Evolutionary conservation across 2,329 filamentous ascomycete species (phyloP).

Genomic region (Ilyonectria destructans): DNA sequence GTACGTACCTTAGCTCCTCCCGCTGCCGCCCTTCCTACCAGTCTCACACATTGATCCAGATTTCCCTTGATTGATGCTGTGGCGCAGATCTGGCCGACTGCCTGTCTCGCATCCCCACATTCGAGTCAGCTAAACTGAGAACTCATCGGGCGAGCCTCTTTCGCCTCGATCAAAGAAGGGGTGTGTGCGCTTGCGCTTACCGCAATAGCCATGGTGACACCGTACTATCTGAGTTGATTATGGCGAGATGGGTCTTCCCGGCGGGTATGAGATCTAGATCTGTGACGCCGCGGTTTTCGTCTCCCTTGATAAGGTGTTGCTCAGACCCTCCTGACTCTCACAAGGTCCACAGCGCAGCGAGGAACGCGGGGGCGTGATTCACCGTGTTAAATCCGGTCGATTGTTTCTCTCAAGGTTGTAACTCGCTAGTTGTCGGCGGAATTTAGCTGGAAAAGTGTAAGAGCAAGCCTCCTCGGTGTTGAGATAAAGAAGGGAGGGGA

Average conservation of each 20-base stretch:
- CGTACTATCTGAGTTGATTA: conserved; percentile 9
- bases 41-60: conserved; percentile 81
- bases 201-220: conserved; percentile 47
- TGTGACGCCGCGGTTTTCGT: not conserved
- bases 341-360: not conserved
- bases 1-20: conserved; percentile 83
- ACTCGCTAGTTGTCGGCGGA: not conserved
- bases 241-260: conserved; percentile 19
- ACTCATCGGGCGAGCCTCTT: not conserved
- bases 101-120: conserved; percentile 64
- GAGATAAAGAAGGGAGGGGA: conserved; percentile 33
- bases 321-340: not conserved
- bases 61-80: conserved; percentile 85
- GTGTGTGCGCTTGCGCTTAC: conserved; percentile 37
- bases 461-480: conserved; percentile 15
- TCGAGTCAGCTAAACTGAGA: conserved; percentile 25
- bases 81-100: conserved; percentile 91
- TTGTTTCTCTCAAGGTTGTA: not conserved
- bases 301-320: conserved; percentile 18
- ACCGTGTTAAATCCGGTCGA: not conserved
- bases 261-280: conserved; percentile 28
- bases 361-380: not conserved
- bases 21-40: conserved; percentile 81
- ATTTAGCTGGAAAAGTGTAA: conserved; percentile 5
- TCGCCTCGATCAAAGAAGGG: conserved; percentile 21